Evolutionary conservation across 345 rosid species (phyloP), one percentile per base, ranked within the genome.

Genomic region (Conringia planisiliqua): DNA sequence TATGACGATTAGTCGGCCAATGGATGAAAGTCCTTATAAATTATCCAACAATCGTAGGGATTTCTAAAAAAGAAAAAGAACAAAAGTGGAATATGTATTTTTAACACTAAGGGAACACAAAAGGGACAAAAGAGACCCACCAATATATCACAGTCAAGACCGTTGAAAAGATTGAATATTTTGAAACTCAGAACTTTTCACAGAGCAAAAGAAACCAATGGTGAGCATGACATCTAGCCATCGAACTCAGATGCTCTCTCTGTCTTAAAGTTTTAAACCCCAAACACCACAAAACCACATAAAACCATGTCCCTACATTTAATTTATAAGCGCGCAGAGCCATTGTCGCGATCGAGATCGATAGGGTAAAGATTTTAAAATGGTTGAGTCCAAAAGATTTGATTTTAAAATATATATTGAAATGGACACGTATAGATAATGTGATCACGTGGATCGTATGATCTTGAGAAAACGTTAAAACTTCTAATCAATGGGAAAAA

Each of bases 401-500:
- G 66, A 54, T 54, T 48, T 55, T 35, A 36, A 63, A 71, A 77
- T 64, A 77, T n/a, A 56, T 4, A 4, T 7, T 63, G 69, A 62
- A 35, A 22, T 36, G n/a, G 75, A 76, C 76, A 77, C 75, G 54
- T 56, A 70, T 26, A 70, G 44, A 70, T 70, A 55, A 29, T n/a
- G 78, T 32, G 56, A 66, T 71, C 76, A 72, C 76, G 73, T 72
- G 77, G 63, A 48, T 60, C 78, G 64, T 71, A 59, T 71, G 76
- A 78, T 59, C 24, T 65, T 32, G 63, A 44, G 42, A 57, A 64
- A 51, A 70, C 68, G 77, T 71, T 17, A 70, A 70, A 70, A 64
- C 43, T 44, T 57, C 12, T 38, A 71, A 77, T 71, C 60, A 71
- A 20, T 47, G 35, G 2, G 5, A 16, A 24, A 8, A 39, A 6